These are phyloP conservation scores for Blumeria hordei DNA, from an alignment of 2,329 filamentous ascomycete species.

Conservation along the genomic window DNA sequence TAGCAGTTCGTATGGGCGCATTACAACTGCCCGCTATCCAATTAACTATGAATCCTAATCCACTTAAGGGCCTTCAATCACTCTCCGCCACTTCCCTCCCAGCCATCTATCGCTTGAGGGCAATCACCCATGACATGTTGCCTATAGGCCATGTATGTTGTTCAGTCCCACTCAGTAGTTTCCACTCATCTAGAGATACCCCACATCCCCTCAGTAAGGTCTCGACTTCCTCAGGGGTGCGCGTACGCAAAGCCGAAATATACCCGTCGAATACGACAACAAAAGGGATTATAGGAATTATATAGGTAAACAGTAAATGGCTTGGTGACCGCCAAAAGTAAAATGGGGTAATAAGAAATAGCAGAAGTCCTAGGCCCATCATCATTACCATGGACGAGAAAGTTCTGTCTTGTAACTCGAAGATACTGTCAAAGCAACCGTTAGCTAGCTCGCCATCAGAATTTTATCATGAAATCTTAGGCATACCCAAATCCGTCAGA, in stretches of 20 bases:
- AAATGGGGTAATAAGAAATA: constrained; percentile 26
- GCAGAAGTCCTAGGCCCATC: constrained; percentile 26
- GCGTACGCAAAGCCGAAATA: constrained; percentile 40
- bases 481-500: constrained; percentile 36
- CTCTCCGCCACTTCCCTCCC: too few species aligned
- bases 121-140: constrained; percentile 22
- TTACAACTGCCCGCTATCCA: too few species aligned
- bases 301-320: constrained; percentile 37
- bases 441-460: neutral
- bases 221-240: constrained; percentile 41
- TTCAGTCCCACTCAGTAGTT: constrained; percentile 17
- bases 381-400: constrained; percentile 28
- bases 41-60: too few species aligned
- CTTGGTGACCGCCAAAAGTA: constrained; percentile 19
- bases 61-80: too few species aligned
- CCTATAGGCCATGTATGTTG: constrained; percentile 24
- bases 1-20: too few species aligned
- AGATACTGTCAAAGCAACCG: constrained; percentile 23
- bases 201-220: constrained; percentile 29
- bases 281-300: constrained; percentile 41
- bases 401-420: constrained; percentile 48
- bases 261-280: constrained; percentile 45
- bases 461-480: neutral
- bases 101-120: constrained; percentile 11
- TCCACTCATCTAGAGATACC: constrained; percentile 19